Conservation (phyloP, 202 grass and related monocot species). For the Hordeum pubiflorum region DNA sequence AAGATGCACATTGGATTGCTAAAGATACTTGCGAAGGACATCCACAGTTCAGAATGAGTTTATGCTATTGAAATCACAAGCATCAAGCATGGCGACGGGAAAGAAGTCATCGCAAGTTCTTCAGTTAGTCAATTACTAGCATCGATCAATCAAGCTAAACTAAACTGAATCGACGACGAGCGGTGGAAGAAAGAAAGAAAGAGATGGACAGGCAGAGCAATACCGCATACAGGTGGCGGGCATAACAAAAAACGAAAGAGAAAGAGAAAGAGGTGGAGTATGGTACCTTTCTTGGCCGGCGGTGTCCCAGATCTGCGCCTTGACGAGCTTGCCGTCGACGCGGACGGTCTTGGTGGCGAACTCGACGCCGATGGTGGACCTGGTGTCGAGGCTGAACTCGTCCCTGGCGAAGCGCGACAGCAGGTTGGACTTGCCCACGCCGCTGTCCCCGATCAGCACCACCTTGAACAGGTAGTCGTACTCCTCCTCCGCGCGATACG, state of each 20-base stretch:
- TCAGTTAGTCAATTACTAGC: background rate
- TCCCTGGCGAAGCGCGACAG: conserved; percentile 75
- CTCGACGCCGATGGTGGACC: conserved; percentile 88
- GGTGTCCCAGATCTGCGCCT: conserved; percentile 98
- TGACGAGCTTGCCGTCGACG: conserved; percentile 76
- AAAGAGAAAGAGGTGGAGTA: background rate
- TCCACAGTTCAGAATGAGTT: background rate
- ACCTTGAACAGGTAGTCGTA: conserved; percentile 99
- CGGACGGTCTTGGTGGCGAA: conserved; percentile 78
- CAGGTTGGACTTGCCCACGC: conserved; percentile 91
- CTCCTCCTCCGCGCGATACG: conserved; percentile 78
- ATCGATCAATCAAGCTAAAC: background rate
- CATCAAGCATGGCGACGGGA: background rate
- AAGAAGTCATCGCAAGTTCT: too few species aligned
- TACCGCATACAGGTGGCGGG: background rate
- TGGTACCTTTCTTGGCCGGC: conserved; percentile 79
- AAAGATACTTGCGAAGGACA: background rate
- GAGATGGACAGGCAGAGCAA: background rate
- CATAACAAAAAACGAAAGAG: background rate
- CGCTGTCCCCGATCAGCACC: conserved; percentile 91
- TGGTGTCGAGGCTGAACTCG: conserved; percentile 91
- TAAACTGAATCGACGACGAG: background rate
- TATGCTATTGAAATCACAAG: background rate
- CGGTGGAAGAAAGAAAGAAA: background rate
- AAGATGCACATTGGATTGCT: background rate